Evolutionary conservation across 495 filamentous ascomycete species (phyloP).

Genomic region (Daldinia concentrica): DNA sequence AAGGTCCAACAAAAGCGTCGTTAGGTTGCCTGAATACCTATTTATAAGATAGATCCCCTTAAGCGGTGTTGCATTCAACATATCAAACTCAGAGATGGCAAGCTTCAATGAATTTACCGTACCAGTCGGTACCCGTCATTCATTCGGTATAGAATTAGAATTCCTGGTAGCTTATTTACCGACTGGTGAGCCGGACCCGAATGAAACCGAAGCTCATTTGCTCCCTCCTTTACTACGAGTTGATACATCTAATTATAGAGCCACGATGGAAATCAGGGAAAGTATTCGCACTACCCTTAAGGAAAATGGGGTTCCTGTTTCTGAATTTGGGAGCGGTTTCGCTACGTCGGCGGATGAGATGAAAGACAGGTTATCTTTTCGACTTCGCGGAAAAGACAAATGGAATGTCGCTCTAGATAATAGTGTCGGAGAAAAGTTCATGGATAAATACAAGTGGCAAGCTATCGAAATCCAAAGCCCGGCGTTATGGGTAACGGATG

Average conservation of each 20-base stretch:
- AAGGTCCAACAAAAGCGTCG: background rate
- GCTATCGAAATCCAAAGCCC: slow-evolving; percentile 37
- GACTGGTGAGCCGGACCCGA: slow-evolving; percentile 10
- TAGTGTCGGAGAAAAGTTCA: slow-evolving; percentile 10
- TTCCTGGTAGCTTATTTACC: slow-evolving; percentile 41
- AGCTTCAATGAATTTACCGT: slow-evolving; percentile 5
- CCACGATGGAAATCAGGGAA: background rate
- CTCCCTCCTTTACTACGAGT: slow-evolving; percentile 39
- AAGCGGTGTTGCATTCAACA: background rate
- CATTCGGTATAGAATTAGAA: slow-evolving; percentile 48
- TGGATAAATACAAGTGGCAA: slow-evolving; percentile 26
- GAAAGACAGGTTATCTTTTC: background rate
- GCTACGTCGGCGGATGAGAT: background rate
- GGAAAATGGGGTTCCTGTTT: slow-evolving; percentile 27
- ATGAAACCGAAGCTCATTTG: slow-evolving; percentile 12
- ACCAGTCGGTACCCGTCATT: slow-evolving; percentile 26
- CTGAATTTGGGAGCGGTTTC: background rate
- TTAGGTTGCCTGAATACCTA: background rate
- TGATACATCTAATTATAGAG: background rate
- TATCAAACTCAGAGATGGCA: slow-evolving; percentile 24
- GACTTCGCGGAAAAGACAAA: slow-evolving; percentile 11
- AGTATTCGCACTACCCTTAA: slow-evolving; percentile 28
- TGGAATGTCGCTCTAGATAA: slow-evolving; percentile 25
- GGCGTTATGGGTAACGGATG: slow-evolving; percentile 24
- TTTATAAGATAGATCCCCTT: background rate